Evolutionary conservation across 352 stramenopile species (phyloP).

Genomic region (Phytophthora kernoviae): DNA sequence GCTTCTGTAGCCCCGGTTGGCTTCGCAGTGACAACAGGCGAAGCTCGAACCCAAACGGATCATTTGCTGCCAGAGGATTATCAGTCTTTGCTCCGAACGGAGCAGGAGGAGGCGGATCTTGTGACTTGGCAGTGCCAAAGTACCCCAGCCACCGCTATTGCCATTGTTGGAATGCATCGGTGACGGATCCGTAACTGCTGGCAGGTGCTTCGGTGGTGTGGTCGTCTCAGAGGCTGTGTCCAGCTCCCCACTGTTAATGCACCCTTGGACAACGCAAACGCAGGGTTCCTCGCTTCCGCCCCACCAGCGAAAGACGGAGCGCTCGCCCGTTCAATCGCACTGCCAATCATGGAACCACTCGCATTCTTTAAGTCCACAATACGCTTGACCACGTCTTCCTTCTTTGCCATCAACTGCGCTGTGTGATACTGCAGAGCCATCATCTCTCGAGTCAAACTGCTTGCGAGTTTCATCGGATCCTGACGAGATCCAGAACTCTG

Average conservation of each 20-base stretch:
- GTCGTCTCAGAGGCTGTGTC: constrained; percentile 18
- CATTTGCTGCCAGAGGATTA: constrained; percentile 5
- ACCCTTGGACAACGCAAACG: constrained; percentile 37
- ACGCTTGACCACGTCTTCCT: constrained; percentile 23
- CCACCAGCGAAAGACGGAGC: constrained; percentile 5
- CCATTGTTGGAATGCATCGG: constrained; percentile 19
- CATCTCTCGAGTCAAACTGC: constrained; percentile 53
- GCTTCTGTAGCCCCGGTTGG: not conserved
- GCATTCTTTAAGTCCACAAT: constrained; percentile 24
- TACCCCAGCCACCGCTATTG: constrained; percentile 24
- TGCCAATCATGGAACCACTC: constrained; percentile 11
- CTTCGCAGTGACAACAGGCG: constrained; percentile 4
- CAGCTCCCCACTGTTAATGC: constrained; percentile 38
- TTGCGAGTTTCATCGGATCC: constrained; percentile 35
- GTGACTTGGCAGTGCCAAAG: constrained; percentile 16
- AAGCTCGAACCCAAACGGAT: constrained; percentile 24
- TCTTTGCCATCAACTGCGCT: constrained; percentile 38
- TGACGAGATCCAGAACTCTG: constrained; percentile 12
- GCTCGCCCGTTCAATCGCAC: constrained; percentile 18
- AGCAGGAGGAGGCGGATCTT: constrained; percentile 20
- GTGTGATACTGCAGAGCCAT: constrained; percentile 48
- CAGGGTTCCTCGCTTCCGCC: constrained; percentile 23
- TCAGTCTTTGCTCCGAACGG: constrained; percentile 14
- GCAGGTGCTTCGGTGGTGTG: constrained; percentile 19
- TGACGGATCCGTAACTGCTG: constrained; percentile 7